phyloP scores from a whole-genome alignment of 345 rosid genomes.

The Atalantia buxifolia region DNA sequence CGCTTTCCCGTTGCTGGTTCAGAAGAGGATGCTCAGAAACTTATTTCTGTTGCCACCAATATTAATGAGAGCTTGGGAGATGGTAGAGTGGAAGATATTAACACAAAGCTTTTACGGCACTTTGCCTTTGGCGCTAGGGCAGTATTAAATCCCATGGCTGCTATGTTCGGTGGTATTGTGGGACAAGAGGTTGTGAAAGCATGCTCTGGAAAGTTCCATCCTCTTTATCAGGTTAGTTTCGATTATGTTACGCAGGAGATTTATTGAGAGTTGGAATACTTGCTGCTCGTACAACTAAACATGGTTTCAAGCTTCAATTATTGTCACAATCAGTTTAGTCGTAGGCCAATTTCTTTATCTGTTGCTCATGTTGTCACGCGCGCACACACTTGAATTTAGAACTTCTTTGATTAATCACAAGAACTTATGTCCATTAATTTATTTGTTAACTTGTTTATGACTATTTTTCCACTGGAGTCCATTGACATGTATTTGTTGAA shows the following conservation, averaged over 20 bases:
- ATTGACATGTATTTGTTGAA: not conserved
- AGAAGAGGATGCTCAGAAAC: constrained; percentile 82
- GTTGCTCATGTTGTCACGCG: not conserved
- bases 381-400: not conserved
- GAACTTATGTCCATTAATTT: not conserved
- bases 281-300: not conserved
- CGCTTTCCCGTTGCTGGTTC: constrained; percentile 88
- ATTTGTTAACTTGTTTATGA: not conserved
- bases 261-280: not conserved
- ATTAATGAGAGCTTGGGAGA: constrained; percentile 75
- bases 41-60: constrained; percentile 54
- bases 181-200: constrained; percentile 99
- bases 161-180: constrained; percentile 98
- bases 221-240: constrained; percentile 73
- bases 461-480: not conserved
- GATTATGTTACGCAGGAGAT: not conserved
- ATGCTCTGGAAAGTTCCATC: constrained; percentile 98
- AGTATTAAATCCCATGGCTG: constrained; percentile 98
- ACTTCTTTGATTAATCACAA: not conserved
- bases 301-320: not conserved
- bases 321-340: not conserved
- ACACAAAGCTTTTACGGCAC: constrained; percentile 69
- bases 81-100: constrained; percentile 66
- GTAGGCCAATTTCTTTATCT: not conserved
- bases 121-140: constrained; percentile 98